Conservation (phyloP, 2,329 filamentous ascomycete genomes). For the Blastomyces emzantsi region DNA sequence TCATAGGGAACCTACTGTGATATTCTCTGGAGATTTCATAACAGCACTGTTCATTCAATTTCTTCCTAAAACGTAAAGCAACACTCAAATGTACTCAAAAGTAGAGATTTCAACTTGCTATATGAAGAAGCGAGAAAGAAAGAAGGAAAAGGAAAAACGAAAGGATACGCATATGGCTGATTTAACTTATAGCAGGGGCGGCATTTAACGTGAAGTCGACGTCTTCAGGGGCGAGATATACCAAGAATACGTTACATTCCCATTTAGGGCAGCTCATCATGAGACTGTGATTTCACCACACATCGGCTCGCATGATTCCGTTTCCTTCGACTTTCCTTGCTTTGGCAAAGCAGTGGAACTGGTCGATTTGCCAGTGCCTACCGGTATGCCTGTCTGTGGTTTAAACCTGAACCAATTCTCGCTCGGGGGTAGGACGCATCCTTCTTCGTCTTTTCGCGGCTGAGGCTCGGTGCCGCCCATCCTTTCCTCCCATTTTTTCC, state of each 20-base stretch:
- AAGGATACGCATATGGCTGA: no score
- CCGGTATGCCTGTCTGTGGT: slow-evolving; percentile 9
- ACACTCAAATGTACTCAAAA: no score
- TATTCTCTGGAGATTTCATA: background rate
- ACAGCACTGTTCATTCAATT: background rate
- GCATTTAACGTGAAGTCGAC: no score
- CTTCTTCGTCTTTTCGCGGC: slow-evolving; percentile 21
- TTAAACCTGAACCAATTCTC: slow-evolving; percentile 29
- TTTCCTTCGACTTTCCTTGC: background rate
- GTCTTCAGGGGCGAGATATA: no score
- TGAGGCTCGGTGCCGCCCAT: slow-evolving; percentile 15
- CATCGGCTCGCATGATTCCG: background rate
- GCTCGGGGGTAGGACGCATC: slow-evolving; percentile 20
- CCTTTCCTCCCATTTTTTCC: slow-evolving; percentile 49
- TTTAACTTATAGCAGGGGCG: no score
- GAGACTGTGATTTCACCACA: background rate
- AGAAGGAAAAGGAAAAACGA: no score
- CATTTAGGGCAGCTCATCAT: background rate
- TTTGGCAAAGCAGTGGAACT: slow-evolving; percentile 11
- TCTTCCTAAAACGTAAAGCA: no score
- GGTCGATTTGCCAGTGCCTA: slow-evolving; percentile 18
- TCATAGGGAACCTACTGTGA: background rate
- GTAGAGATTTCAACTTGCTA: no score
- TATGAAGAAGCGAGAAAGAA: no score
- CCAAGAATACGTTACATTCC: background rate